Base-by-base conservation (phyloP, 2,329 filamentous ascomycete genomes). In the Penicillium sp. region DNA sequence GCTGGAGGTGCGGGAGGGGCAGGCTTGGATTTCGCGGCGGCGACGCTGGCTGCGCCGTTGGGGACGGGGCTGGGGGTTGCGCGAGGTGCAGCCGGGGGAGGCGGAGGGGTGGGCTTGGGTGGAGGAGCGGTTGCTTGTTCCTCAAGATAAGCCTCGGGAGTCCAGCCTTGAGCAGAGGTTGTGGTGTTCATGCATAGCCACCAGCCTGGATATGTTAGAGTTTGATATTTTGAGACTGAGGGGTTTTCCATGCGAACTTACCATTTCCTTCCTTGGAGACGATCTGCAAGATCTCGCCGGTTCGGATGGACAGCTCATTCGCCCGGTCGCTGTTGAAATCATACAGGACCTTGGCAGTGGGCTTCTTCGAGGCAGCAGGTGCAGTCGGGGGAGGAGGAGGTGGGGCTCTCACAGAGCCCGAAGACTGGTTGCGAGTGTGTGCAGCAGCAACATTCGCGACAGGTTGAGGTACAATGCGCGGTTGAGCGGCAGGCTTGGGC, bases 181-280 rank as follows among this genome's bases (percentile, higher is more conserved):
- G 84, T 76, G 45, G 76, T 74, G 57, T 87, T 89, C 77, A 90
- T 93, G 58, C 87, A 94, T 43, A 97, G 80, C 93, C 93, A 97
- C 94, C 94, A 99, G 48, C 94, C 93, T 96, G 62, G 36, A 39
- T 15, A 47, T 18, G 51, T 75, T 54, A 73, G 71, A 62, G 49
- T 53, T 29, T 29, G 18, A 5, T 26, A 42, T 47, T 4, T 21
- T 45, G 34, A 6, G 34, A 43, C 26, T 28, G 3, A 8, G 38
- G 13, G n/a, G 33, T 36, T 46, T 31, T 31, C 13, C 29, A 42
- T 26, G 3, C 15, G 1, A 24, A 72, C 86, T 72, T 83, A 96
- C 93, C 94, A 70, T 97, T 97, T 71, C 83, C 86, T 74, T 96
- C 93, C 74, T 96, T 96, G 67, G 94, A 88, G n/a, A 95, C 83